phyloP scores from a whole-genome alignment of 2,329 filamentous ascomycete genomes.

The Acarospora socialis region DNA sequence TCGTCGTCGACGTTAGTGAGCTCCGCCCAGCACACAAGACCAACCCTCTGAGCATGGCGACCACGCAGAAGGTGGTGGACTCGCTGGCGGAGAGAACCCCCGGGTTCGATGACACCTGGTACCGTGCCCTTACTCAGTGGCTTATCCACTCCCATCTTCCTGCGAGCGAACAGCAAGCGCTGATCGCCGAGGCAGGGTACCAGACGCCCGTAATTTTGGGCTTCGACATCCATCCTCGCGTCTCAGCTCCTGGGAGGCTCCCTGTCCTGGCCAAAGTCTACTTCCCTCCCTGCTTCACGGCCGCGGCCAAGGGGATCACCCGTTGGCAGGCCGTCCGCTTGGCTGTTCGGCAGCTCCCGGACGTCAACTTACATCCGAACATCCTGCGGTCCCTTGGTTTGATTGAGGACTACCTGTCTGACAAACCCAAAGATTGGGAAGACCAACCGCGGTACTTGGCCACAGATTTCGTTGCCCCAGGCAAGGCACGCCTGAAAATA shows the following conservation, averaged over 20 bases:
- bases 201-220: slow-evolving; percentile 4
- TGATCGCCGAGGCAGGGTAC: slow-evolving; percentile 4
- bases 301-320: slow-evolving; percentile 6
- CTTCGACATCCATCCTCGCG: slow-evolving; percentile 4
- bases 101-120: slow-evolving; percentile 6
- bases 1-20: slow-evolving; percentile 7
- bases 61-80: slow-evolving; percentile 3
- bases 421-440: slow-evolving; percentile 8
- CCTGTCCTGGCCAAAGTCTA: slow-evolving; percentile 9
- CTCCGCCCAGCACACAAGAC: slow-evolving; percentile 5
- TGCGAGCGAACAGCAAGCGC: slow-evolving; percentile 3
- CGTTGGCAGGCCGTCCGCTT: slow-evolving; percentile 6
- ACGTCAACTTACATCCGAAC: slow-evolving; percentile 4
- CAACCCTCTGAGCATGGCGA: slow-evolving; percentile 5
- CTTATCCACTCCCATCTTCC: slow-evolving; percentile 4
- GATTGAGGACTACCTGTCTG: slow-evolving; percentile 8
- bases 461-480: slow-evolving; percentile 7
- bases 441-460: slow-evolving; percentile 6
- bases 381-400: slow-evolving; percentile 5
- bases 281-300: slow-evolving; percentile 7
- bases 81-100: slow-evolving; percentile 3
- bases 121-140: slow-evolving; percentile 3
- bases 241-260: slow-evolving; percentile 5
- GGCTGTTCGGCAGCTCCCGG: slow-evolving; percentile 6
- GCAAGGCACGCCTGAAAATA: slow-evolving; percentile 7